Evolutionary conservation across 2,329 filamentous ascomycete species (phyloP), one percentile per base, ranked within the genome.

Genomic region (Calonectria fujianensis): DNA sequence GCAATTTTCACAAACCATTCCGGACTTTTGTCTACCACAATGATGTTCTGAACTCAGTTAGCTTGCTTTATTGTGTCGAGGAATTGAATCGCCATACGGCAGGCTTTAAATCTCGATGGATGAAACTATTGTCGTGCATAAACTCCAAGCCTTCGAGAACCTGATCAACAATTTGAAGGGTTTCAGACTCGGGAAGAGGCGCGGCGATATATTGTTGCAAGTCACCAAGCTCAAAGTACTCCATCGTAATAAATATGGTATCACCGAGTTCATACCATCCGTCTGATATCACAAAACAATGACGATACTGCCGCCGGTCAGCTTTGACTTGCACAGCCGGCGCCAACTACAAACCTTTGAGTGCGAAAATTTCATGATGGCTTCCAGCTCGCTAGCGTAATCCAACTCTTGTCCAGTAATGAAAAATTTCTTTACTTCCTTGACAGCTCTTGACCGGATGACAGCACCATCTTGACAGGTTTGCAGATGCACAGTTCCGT

Each of bases 101-200:
- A 4, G 61, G 61, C 20, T 72, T 50, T 4, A 72, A 7, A 18
- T 66, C 69, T 14, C 35, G 50, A 16, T 66, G 61, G 29, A 64
- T 72, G 29, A 72, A 66, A 3, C 51, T 24, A 16, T 72, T 45
- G 35, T 39, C 27, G 20, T 67, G 69, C 69, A 72, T 66, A 51
- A 48, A 66, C 29, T 45, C 9, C 5, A 66, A 20, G 6, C 69
- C 61, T 45, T 72, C 29, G n/a, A 72, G 10, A 6, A 66, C 20
- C 10, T 72, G 61, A 27, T 48, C 45, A 3, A 39, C 63, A 2
- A 66, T 71, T 20, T 57, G 20, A 20, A 20, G 41, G 2, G 31
- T 32, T 48, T 65, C 32, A 5, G 31, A 18, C 31, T 71, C 69
- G 9, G 13, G 32, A 5, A 71, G 32, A 3, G 51, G 51, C 16